A percentile compares a stretch with the other conserved stretches of the same genome.
Evolutionary conservation across 768 basidiomycete species (phyloP).

Genomic region (Coprinopsis sp.): DNA sequence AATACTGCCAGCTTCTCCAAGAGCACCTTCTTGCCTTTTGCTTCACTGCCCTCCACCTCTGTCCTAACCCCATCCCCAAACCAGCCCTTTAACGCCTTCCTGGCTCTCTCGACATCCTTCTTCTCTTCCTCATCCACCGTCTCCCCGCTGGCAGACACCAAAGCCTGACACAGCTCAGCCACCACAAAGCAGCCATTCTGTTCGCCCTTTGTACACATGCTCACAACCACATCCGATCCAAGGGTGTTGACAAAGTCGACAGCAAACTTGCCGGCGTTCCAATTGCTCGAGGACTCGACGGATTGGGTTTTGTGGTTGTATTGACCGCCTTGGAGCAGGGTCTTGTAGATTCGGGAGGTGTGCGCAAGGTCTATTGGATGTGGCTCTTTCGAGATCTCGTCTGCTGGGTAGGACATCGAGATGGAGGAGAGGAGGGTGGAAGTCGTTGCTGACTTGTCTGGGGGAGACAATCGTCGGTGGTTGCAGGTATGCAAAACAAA

Average conservation of each 20-base stretch:
- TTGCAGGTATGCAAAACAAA: neutral
- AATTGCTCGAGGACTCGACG: slow-evolving; percentile 42
- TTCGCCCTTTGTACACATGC: slow-evolving; percentile 52
- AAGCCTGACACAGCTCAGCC: slow-evolving; percentile 63
- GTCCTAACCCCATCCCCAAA: too few species aligned
- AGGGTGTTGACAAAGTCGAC: slow-evolving; percentile 49
- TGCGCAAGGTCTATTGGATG: slow-evolving; percentile 83
- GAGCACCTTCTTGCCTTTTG: slow-evolving; percentile 70
- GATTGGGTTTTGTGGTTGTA: slow-evolving; percentile 59
- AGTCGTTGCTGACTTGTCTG: slow-evolving; percentile 69
- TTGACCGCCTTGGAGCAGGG: slow-evolving; percentile 86
- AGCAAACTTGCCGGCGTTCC: slow-evolving; percentile 60
- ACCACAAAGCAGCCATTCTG: slow-evolving; percentile 72
- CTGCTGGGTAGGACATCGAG: slow-evolving; percentile 49
- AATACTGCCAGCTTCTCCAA: slow-evolving; percentile 47
- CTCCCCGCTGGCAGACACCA: slow-evolving; percentile 34
- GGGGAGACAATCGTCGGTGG: slow-evolving; percentile 3
- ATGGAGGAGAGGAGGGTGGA: slow-evolving; percentile 58
- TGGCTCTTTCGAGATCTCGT: slow-evolving; percentile 35
- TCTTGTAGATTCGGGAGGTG: slow-evolving; percentile 81
- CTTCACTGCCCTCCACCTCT: slow-evolving; percentile 48
- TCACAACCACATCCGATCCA: slow-evolving; percentile 44
- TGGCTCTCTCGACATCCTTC: too few species aligned
- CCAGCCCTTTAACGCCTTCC: slow-evolving; percentile 46
- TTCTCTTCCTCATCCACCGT: slow-evolving; percentile 24